Base-by-base conservation (phyloP, 805 yeast genomes). In the Starmerella ratchasimensis region DNA sequence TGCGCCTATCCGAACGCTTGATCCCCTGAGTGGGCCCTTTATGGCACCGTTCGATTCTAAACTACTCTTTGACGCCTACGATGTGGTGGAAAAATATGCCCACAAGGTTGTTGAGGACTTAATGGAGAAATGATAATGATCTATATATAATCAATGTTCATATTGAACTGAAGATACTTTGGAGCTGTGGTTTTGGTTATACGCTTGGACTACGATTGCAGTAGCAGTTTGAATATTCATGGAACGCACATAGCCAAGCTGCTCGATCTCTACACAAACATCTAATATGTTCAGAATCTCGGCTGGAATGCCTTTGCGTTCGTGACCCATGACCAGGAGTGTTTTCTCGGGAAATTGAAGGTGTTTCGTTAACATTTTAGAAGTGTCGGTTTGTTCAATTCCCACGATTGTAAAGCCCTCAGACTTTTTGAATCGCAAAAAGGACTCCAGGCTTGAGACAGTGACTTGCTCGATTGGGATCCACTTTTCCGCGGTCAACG, bases 141-240 rank as follows among this genome's bases (percentile, higher is more conserved):
- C 9, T 5, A 4, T 5, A 8, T 1, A 3, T 13, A 17, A 17
- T 10, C 19, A 29, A 8, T 14, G n/a, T 10, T 15, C 25, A 25
- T 39, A 36, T 8, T 30, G 35, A 2, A 41, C 41, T 14, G 13
- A 11, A 3, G 4, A 17, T n/a, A 37, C 15, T 2, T 17, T n/a
- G 3, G 35, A 5, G 16, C 34, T 9, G 31, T 43, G 43, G 36
- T 50, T 51, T 37, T 49, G 43, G 22, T 51, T 74, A 51, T 88
- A 86, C 0, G 95, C 90, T 58, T 86, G 93, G 5, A 84, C 94
- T 36, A 86, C 72, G 16, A 86, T 84, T 0, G 96, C 97, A 0
- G 96, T 76, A 1, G 96, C 97, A 0, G 96, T 86, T 60, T 86
- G 97, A 44, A 86, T 86, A 53, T 86, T 86, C 97, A 86, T 86